These are phyloP conservation scores for Viola pubescens DNA, from an alignment of 441 rosid species.

Conservation along the genomic window DNA sequence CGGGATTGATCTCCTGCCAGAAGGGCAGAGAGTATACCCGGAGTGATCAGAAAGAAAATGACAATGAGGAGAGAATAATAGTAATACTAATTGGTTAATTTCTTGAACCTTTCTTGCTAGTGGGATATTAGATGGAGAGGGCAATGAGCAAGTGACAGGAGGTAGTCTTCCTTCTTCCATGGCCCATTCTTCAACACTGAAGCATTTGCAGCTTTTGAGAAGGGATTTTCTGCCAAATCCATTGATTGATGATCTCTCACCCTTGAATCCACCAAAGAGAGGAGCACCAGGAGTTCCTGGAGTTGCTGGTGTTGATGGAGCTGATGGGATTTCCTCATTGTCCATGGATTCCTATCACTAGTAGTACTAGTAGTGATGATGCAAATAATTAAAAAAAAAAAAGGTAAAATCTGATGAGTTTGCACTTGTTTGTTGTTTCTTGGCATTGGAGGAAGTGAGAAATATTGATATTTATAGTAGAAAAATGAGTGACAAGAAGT, in stretches of 20 bases:
- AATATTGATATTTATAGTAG: conserved; percentile 21
- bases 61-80: no score
- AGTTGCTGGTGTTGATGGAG: conserved; percentile 76
- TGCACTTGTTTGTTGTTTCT: conserved; percentile 3
- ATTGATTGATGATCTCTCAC: conserved; percentile 18
- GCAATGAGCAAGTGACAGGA: conserved; percentile 57
- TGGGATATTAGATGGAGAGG: conserved; percentile 52
- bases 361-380: not conserved
- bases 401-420: no score
- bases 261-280: conserved; percentile 61
- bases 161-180: conserved; percentile 75
- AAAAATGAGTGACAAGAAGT: conserved; percentile 9
- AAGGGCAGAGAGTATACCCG: no score
- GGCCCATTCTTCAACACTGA: conserved; percentile 65
- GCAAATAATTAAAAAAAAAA: not conserved
- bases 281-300: conserved; percentile 89
- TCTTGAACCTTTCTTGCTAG: conserved; percentile 61
- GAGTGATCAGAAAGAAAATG: no score
- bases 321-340: conserved; percentile 58
- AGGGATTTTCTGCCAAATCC: conserved; percentile 44
- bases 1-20: no score
- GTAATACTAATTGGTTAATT: no score
- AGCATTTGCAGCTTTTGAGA: conserved; percentile 58
- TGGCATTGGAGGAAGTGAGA: conserved; percentile 9
- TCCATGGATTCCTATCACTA: conserved; percentile 30